Conservation (phyloP, 2,329 filamentous ascomycete species). For the Calonectria fujianensis region DNA sequence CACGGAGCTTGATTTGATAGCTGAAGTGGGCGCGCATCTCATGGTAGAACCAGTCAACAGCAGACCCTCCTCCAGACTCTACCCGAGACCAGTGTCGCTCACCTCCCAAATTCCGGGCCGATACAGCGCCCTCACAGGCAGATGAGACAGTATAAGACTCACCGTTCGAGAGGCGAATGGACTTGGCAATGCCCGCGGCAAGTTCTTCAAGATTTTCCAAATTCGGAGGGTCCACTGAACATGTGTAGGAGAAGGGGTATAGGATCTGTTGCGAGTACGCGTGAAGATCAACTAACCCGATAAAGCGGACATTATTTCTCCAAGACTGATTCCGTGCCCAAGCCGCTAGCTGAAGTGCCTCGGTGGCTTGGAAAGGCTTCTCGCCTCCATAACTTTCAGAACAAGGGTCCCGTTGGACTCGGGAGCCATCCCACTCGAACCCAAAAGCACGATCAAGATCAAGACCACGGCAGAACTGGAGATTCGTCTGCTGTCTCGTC, state of each 20-base stretch:
- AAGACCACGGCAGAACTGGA: conserved; percentile 89
- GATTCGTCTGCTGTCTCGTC: conserved; percentile 87
- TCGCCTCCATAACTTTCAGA: conserved; percentile 93
- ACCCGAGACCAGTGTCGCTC: conserved; percentile 67
- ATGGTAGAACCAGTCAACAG: conserved; percentile 97
- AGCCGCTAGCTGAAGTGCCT: conserved; percentile 83
- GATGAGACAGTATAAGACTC: conserved; percentile 86
- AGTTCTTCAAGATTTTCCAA: conserved; percentile 95
- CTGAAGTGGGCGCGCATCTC: conserved; percentile 87
- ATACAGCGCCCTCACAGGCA: conserved; percentile 88
- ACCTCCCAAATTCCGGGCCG: conserved; percentile 50
- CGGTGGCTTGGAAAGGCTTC: conserved; percentile 86
- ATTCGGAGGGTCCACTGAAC: conserved; percentile 84
- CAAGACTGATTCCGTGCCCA: conserved; percentile 90
- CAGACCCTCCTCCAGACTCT: conserved; percentile 87
- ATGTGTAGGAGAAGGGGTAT: conserved; percentile 94
- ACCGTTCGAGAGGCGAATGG: conserved; percentile 86
- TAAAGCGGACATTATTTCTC: conserved; percentile 80
- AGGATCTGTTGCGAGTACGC: conserved; percentile 96
- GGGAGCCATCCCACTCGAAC: conserved; percentile 86
- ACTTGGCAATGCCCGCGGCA: conserved; percentile 89
- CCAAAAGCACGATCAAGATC: conserved; percentile 93
- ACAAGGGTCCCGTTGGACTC: conserved; percentile 84
- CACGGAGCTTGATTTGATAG: conserved; percentile 95
- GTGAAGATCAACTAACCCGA: conserved; percentile 93